A percentile compares a stretch with the other conserved stretches of the same genome.
Conservation (phyloP, 257 asterid genomes). For the Gynochthodes officinalis region DNA sequence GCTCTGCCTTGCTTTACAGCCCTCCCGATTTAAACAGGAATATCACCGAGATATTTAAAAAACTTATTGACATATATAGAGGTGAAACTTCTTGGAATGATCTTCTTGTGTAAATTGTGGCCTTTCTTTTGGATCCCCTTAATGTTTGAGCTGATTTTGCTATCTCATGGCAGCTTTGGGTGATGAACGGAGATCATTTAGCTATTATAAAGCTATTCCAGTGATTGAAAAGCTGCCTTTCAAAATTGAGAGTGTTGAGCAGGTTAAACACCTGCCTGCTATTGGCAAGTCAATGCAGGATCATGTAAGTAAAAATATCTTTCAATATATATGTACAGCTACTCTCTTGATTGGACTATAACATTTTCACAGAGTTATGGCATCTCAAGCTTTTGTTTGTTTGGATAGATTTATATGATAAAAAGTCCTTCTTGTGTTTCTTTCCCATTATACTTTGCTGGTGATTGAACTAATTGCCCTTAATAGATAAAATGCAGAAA, state of each 20-base stretch:
- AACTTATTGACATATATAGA: conserved; percentile 86
- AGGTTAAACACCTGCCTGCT: conserved; percentile 77
- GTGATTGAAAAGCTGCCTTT: conserved; percentile 92
- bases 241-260: conserved; percentile 74
- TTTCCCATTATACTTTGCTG: not conserved
- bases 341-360: not conserved
- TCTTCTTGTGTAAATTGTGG: conserved; percentile 7
- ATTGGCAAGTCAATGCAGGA: conserved; percentile 92
- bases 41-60: conserved; percentile 77
- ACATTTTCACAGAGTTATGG: not conserved
- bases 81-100: conserved; percentile 42
- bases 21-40: conserved; percentile 92
- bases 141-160: conserved; percentile 17
- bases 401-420: not conserved
- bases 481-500: not conserved
- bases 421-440: conserved; percentile 9
- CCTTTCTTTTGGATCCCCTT: not conserved
- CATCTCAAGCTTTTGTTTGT: not conserved
- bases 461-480: not conserved
- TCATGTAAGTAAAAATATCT: conserved; percentile 55
- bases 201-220: conserved; percentile 85
- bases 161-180: conserved; percentile 64
- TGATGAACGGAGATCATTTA: conserved; percentile 91
- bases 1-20: conserved; percentile 53
- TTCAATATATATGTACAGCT: not conserved